A percentile compares a stretch with the other conserved stretches of the same genome.
These are phyloP conservation scores for Talaromyces marneffei DNA, from an alignment of 2,329 filamentous ascomycete genomes.

Conservation along the genomic window DNA sequence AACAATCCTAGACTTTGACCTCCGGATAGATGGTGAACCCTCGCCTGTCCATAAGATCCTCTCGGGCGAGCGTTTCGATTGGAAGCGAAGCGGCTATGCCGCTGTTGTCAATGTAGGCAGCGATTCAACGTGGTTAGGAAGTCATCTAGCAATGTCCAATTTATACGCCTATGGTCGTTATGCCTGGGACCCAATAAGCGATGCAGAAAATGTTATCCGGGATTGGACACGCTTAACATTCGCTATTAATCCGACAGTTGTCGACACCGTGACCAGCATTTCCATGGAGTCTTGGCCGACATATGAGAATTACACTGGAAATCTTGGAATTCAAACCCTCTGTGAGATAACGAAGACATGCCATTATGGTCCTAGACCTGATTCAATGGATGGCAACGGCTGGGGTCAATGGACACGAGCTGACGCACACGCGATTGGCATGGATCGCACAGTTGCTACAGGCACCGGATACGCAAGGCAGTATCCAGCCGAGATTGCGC, in stretches of 20 bases:
- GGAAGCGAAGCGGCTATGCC: slow-evolving; percentile 56
- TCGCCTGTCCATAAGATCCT: slow-evolving; percentile 58
- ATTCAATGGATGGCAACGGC: slow-evolving; percentile 59
- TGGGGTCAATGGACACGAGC: slow-evolving; percentile 71
- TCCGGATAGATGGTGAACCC: slow-evolving; percentile 53
- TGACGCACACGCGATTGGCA: slow-evolving; percentile 54
- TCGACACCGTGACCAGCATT: slow-evolving; percentile 56
- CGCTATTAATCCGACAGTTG: slow-evolving; percentile 48
- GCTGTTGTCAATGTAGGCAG: slow-evolving; percentile 63
- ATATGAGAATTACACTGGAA: slow-evolving; percentile 66
- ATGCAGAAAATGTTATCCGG: slow-evolving; percentile 49
- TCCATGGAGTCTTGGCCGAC: slow-evolving; percentile 65
- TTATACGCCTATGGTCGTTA: slow-evolving; percentile 63
- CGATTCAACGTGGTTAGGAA: slow-evolving; percentile 63
- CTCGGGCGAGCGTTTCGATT: slow-evolving; percentile 54
- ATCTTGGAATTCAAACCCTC: slow-evolving; percentile 64
- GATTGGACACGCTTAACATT: slow-evolving; percentile 67
- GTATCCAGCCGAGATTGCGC: slow-evolving; percentile 57
- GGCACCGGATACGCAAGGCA: slow-evolving; percentile 62
- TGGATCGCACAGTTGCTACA: slow-evolving; percentile 65
- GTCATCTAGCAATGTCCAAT: slow-evolving; percentile 65
- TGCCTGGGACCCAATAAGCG: slow-evolving; percentile 56
- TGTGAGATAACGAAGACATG: slow-evolving; percentile 58
- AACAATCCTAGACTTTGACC: slow-evolving; percentile 60
- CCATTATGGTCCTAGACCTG: slow-evolving; percentile 64